Conservation (phyloP, 2,329 filamentous ascomycete genomes). For the Ophiostoma sp. region DNA sequence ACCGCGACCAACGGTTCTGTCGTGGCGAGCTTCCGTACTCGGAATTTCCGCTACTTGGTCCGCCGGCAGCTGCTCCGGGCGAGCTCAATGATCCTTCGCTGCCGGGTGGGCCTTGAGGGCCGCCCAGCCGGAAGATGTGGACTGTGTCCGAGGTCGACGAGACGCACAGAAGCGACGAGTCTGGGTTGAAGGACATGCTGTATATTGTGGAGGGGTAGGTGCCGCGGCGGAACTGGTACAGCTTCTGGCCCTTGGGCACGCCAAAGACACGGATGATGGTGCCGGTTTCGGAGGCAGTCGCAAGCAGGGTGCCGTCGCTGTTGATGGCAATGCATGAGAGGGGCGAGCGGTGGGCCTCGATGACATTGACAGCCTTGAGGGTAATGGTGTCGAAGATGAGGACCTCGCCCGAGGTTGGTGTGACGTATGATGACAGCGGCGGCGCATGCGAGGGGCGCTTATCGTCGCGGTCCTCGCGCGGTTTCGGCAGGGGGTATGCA, state of each 20-base stretch:
- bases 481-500: slow-evolving; percentile 81
- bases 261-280: slow-evolving; percentile 97
- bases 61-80: neutral
- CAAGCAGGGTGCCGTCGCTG: slow-evolving; percentile 82
- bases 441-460: slow-evolving; percentile 75
- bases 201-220: slow-evolving; percentile 95
- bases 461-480: slow-evolving; percentile 55
- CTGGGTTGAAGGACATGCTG: slow-evolving; percentile 98
- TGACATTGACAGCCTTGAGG: slow-evolving; percentile 87
- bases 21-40: slow-evolving; percentile 34
- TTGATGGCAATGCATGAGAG: slow-evolving; percentile 88
- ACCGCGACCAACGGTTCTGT: slow-evolving; percentile 49
- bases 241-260: slow-evolving; percentile 81
- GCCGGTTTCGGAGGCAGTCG: slow-evolving; percentile 93
- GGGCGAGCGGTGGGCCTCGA: slow-evolving; percentile 89
- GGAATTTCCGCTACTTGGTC: neutral
- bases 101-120: slow-evolving; percentile 37
- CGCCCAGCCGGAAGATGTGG: slow-evolving; percentile 82
- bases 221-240: slow-evolving; percentile 92
- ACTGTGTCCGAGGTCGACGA: slow-evolving; percentile 95
- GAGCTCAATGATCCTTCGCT: slow-evolving; percentile 20
- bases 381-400: slow-evolving; percentile 87
- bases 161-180: slow-evolving; percentile 86
- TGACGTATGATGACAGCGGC: slow-evolving; percentile 68
- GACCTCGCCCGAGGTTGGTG: slow-evolving; percentile 85